Base-by-base conservation (phyloP, 305 asterid species). In the Fraxinus latifolia region DNA sequence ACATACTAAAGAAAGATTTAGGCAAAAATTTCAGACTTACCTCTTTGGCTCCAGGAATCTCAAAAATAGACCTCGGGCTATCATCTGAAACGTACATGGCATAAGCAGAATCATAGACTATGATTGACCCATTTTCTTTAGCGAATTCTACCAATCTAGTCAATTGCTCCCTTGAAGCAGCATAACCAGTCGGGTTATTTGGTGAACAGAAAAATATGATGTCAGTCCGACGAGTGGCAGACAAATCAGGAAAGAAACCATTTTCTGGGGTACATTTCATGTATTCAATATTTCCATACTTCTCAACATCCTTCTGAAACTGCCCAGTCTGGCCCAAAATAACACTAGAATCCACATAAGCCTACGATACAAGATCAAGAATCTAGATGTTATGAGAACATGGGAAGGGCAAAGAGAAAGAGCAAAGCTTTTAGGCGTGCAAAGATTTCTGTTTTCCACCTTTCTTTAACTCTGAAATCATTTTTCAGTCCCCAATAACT, bases 11-110 rank as follows among this genome's bases (percentile, higher is more conserved):
- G 60, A 67, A 37, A 71, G 67, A 42, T 39, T 21, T 70, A 12
- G 74, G 76, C 25, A 31, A 11, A 23, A 67, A 47, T 70, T 71
- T 72, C 19, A 8, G 32, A 82, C 88, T 60, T 74, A 93, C 98
- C 97, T 93, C 98, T 90, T 91, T 92, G 82, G 98, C 99, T 83
- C 98, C 98, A 77, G 98, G 99, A 86, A 96, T 96, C 86, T 94
- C 99, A 81, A 91, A 96, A 81, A 96, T 94, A 83, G 99, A 94
- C 86, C 88, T 87, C 1, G 99, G 99, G 80, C 93, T 91, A 81
- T 96, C 94, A 76, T 94, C 99, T 5, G 98, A 91, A 79, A 94
- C 92, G 47, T 96, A 96, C 99, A 93, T 92, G 34, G 98, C 98
- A 90, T 96, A 96, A 14, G 98, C 98, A 78, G 99, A 96, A 90